Evolutionary conservation across 2,329 filamentous ascomycete species (phyloP), one percentile per base, ranked within the genome.

Genomic region (Ciborinia camelliae): DNA sequence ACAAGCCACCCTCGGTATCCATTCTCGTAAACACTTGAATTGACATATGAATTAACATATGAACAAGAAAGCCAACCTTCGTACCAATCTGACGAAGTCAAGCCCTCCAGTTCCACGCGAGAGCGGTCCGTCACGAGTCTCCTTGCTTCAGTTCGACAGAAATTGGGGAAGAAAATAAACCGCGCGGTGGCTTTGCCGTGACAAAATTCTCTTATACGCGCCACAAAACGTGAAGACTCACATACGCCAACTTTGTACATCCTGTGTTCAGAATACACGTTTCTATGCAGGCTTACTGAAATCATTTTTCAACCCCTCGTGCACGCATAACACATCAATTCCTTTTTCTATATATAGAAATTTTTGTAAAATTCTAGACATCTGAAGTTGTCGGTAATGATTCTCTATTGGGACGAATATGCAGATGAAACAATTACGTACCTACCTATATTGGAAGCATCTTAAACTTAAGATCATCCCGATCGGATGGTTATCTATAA

Each of bases 231-330:
- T 58, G 26, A 58, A 45, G 41, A 58, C 41, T 58, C 28, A 20
- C 41, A 35, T 35, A 20, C 32, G 51, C 51, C 51, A 26, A 14
- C n/a, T 26, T 26, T 54, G 51, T 23, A 32, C 28, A 20, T 41
- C 35, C 43, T 28, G 54, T 57, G 53, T 57, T 32, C 39, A 32
- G 32, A 32, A 57, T 10, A 57, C 54, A 57, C 54, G 54, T 57
- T 45, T 35, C n/a, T 26, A 47, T 47, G 41, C 41, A 58, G 28
- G 39, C 28, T 58, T 48, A n/a, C 0, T 14, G 26, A 6, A 15
- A 48, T 48, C 23, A 28, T 14, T 14, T 48, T 26, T 26, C 26
- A 43, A 30, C 39, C 53, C 26, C 15, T 57, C 32, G 26, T 43
- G n/a, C 51, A 23, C n/a, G 23, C n/a, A n/a, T n/a, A n/a, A n/a